phyloP scores from a whole-genome alignment of 805 yeast species.

The Candida tibetensis region DNA sequence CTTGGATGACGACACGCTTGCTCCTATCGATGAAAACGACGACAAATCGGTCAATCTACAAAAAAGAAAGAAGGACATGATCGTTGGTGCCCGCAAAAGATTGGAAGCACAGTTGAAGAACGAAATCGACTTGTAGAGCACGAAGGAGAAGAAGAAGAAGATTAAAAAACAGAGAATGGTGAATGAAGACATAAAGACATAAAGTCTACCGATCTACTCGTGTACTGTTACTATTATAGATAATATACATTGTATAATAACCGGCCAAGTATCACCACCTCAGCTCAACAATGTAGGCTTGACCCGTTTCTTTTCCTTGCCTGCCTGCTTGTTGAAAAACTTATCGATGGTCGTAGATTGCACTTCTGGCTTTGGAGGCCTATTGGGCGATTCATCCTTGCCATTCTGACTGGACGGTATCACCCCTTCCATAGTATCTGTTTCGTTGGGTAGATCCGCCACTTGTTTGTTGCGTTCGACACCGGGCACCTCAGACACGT shows the following conservation, averaged over 20 bases:
- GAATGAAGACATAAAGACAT: no score
- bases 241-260: background rate
- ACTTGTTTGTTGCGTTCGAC: no score
- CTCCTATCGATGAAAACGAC: conserved; percentile 5
- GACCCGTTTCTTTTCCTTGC: conserved; percentile 18
- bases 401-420: no score
- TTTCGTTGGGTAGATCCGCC: no score
- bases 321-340: conserved; percentile 7
- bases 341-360: conserved; percentile 8
- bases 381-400: no score
- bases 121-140: conserved; percentile 15
- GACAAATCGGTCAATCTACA: conserved; percentile 16
- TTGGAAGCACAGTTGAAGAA: conserved; percentile 41
- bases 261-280: background rate
- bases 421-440: no score
- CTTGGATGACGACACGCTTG: conserved; percentile 12
- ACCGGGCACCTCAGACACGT: no score
- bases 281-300: conserved; percentile 17
- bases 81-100: conserved; percentile 43
- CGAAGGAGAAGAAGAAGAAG: background rate
- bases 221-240: no score
- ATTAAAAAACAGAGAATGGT: no score
- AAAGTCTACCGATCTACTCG: no score
- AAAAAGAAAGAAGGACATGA: conserved; percentile 38
- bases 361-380: background rate